These are phyloP conservation scores for Coix lacrymajobi DNA, from an alignment of 176 grass and related monocot genomes.

Conservation along the genomic window DNA sequence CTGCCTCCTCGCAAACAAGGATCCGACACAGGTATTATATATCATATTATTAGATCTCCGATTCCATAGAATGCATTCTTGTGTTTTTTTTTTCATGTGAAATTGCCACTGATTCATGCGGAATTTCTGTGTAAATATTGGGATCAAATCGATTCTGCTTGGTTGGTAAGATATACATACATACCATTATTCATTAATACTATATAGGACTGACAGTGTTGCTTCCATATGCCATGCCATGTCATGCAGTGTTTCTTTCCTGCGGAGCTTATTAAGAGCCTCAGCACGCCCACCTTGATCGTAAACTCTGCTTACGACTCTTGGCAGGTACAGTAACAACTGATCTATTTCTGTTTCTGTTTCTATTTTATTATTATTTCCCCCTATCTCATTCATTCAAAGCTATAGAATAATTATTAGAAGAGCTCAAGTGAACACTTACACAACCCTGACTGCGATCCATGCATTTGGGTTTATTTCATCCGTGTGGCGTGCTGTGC, in stretches of 20 bases:
- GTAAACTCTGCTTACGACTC: constrained; percentile 60
- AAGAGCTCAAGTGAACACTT: background rate
- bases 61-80: background rate
- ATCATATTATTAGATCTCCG: background rate
- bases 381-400: background rate
- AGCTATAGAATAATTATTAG: too few relatives aligned
- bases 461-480: background rate
- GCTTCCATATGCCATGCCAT: background rate
- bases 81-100: background rate
- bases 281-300: constrained; percentile 40
- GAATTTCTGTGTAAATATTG: too few relatives aligned
- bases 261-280: constrained; percentile 48
- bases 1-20: constrained; percentile 41
- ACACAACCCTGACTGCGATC: background rate
- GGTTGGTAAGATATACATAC: too few relatives aligned
- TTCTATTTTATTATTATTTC: background rate
- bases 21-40: constrained; percentile 17
- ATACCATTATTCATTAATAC: background rate
- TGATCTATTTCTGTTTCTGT: background rate
- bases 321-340: constrained; percentile 49
- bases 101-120: too few relatives aligned
- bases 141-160: too few relatives aligned
- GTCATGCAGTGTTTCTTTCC: constrained; percentile 53
- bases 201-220: background rate
- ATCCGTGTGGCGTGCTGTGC: background rate